Evolutionary conservation across 2,329 filamentous ascomycete genomes (phyloP).

Genomic region (Paraphoma sp.): DNA sequence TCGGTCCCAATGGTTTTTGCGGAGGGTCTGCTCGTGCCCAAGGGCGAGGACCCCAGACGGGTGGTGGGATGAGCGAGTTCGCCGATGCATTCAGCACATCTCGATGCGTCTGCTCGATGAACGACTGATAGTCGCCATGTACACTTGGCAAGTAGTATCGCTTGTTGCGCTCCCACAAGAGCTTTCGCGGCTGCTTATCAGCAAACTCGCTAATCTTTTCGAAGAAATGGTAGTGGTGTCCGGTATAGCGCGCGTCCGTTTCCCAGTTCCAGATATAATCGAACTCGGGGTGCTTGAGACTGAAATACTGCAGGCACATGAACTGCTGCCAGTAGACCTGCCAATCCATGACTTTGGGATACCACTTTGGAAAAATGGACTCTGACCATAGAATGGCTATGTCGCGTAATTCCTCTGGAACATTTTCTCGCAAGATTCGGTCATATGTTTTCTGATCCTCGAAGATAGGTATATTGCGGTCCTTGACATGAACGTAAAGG

Average conservation of each 20-base stretch:
- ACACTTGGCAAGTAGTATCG: slow-evolving; percentile 62
- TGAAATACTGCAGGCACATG: slow-evolving; percentile 77
- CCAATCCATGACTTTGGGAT: slow-evolving; percentile 57
- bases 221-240: slow-evolving; percentile 82
- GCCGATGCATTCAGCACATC: slow-evolving; percentile 49
- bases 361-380: slow-evolving; percentile 55
- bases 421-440: slow-evolving; percentile 64
- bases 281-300: slow-evolving; percentile 77
- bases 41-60: slow-evolving; percentile 84
- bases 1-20: slow-evolving; percentile 79
- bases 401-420: slow-evolving; percentile 73
- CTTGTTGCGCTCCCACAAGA: slow-evolving; percentile 65
- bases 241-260: slow-evolving; percentile 79
- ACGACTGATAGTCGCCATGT: slow-evolving; percentile 58
- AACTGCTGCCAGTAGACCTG: slow-evolving; percentile 66
- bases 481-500: slow-evolving; percentile 58
- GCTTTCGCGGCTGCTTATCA: slow-evolving; percentile 62
- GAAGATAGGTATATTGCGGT: slow-evolving; percentile 64
- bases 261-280: slow-evolving; percentile 88
- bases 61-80: slow-evolving; percentile 56
- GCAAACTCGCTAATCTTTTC: slow-evolving; percentile 66
- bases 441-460: slow-evolving; percentile 66
- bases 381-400: slow-evolving; percentile 80
- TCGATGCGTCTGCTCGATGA: slow-evolving; percentile 52
- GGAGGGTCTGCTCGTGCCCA: slow-evolving; percentile 61